These are phyloP conservation scores for Penicillium decumbens DNA, from an alignment of 2,329 filamentous ascomycete genomes.

Conservation along the genomic window DNA sequence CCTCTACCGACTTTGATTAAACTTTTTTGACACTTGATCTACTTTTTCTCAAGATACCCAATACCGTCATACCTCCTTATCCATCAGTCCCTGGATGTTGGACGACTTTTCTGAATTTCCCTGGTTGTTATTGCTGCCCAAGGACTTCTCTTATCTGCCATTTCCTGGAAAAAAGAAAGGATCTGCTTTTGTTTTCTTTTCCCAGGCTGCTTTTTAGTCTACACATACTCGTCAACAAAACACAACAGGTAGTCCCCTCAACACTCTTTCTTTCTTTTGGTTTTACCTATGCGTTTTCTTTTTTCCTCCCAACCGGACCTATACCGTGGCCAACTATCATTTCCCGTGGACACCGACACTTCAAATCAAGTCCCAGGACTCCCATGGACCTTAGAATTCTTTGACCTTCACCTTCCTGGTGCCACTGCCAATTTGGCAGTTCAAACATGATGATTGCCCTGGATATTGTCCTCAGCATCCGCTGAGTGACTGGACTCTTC, in stretches of 20 bases:
- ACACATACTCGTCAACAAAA: constrained; percentile 27
- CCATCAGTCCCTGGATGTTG: constrained; percentile 14
- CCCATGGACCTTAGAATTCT: constrained; percentile 16
- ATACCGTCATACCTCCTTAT: background rate
- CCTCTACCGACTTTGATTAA: constrained; percentile 20
- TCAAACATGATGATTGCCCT: constrained; percentile 24
- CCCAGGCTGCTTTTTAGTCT: constrained; percentile 24
- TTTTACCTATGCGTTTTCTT: constrained; percentile 20
- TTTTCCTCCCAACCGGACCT: constrained; percentile 18
- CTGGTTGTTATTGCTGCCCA: constrained; percentile 25
- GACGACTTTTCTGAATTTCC: constrained; percentile 10
- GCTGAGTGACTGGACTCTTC: constrained; percentile 33
- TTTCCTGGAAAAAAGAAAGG: constrained; percentile 27
- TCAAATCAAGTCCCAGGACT: constrained; percentile 9
- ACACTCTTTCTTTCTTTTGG: constrained; percentile 28
- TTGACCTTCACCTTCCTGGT: constrained; percentile 11
- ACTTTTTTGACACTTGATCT: background rate
- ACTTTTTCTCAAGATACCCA: background rate
- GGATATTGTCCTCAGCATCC: constrained; percentile 28
- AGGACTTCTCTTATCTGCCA: constrained; percentile 28
- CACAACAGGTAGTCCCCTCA: constrained; percentile 43
- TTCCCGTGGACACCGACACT: constrained; percentile 11
- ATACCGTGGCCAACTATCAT: constrained; percentile 17
- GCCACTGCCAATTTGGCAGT: constrained; percentile 19
- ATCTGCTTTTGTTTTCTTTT: constrained; percentile 32